Base-by-base conservation (phyloP, 148 eudicot species). In the Nepenthes mirabilis region DNA sequence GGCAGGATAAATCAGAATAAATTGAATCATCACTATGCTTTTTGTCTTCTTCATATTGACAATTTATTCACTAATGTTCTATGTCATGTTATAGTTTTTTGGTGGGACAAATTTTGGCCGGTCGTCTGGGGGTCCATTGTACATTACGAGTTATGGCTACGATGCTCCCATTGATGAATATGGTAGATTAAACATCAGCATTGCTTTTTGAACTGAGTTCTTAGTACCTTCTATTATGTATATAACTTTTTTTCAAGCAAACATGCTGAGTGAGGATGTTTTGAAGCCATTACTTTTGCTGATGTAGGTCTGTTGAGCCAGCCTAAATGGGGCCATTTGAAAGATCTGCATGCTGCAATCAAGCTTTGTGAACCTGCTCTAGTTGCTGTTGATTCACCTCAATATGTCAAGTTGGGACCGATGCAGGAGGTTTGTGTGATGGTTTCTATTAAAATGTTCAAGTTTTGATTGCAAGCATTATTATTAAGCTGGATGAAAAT, bases 91-190 rank as follows among this genome's bases (percentile, higher is more conserved):
- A 72, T 77, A 93, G 99, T 93, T 68, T 72, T 84, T 89, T 75
- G 99, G 99, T 66, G 99, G 99, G 65, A 93, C 97, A 56, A 93
- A 86, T 67, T 93, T 93, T 67, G 99, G 89, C 33, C 85, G 97
- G 57, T 84, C 91, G 67, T 72, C 99, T 43, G 99, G 99, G 45
- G 99, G 99, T 55, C 99, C 99, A 63, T 80, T 80, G 65, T 77
- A 80, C 65, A 78, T 86, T 65, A 94, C 97, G 60, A 94, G 99
- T 65, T 94, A 89, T 64, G 99, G 89, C 54, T 94, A 94, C 72
- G 99, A 94, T 84, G 99, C 99, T 55, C 99, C 99, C 45, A 63
- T 94, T 62, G 96, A 94, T 77, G 99, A 94, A 84, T 94, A 86
- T 79, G 99, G 99, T 89, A 70, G 40, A 77, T 62, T 70, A 8